Base-by-base conservation (phyloP, 177 flowering plant genomes). In the Vitis hybrid region DNA sequence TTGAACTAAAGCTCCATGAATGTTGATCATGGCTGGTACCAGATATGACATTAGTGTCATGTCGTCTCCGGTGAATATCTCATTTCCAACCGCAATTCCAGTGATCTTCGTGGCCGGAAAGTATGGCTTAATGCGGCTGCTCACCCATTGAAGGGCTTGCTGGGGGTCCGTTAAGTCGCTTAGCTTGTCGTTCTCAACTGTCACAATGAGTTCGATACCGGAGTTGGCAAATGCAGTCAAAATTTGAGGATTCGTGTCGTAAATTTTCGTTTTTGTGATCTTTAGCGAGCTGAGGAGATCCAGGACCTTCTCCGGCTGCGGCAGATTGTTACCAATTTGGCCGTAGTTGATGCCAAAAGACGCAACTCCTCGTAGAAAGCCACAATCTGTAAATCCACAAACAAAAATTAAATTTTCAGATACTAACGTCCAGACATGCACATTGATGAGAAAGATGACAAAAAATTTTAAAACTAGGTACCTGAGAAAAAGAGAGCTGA, bases 331-430 rank as follows among this genome's bases (percentile, higher is more conserved):
- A 21, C 78, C 98, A 7, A 94, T 78, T 78, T 92, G 97, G 12
- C 98, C 98, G 62, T 94, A 94, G 81, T 92, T 92, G 74, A 94
- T 88, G 14, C 98, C 98, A 1, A 94, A 70, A 1, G 86, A 66
- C 5, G 68, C 62, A 3, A 78, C 89, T 78, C 79, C 75, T 76
- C 11, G 67, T 32, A 78, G 5, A n/a, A 78, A 45, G 4, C 82
- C 79, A 52, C 60, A 65, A 73, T 79, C 89, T 84, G 80, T 11
- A 30, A 60, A 68, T 8, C 13, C 11, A 21, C n/a, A 2, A 52
- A 32, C 8, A 32, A 63, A 63, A 14, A 0, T 26, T 26, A 26
- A 26, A 58, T 3, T n/a, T 26, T 34, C 17, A 32, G 32, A 62
- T 18, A 4, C 15, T 26, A 64, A 48, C 6, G 26, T 26, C 32